A percentile compares a stretch with the other conserved stretches of the same genome.
Evolutionary conservation across 371 early-diverging fungal species (phyloP).

Genomic region (Synchytrium microbalum): DNA sequence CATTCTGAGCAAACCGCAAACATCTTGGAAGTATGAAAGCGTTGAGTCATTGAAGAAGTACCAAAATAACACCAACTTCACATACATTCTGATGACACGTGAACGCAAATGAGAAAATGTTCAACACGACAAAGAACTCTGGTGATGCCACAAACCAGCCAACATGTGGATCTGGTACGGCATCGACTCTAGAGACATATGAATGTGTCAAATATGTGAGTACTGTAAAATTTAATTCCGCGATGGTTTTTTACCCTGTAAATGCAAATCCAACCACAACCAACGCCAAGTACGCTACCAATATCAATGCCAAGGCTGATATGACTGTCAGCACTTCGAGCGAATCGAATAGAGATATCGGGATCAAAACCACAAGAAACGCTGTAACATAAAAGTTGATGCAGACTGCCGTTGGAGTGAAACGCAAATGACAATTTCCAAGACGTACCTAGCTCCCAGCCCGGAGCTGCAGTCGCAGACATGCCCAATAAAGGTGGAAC

Average conservation of each 20-base stretch:
- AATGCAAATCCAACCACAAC: not conserved
- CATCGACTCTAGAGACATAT: no score
- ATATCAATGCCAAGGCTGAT: not conserved
- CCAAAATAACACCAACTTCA: no score
- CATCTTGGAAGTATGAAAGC: not conserved
- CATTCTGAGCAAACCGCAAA: not conserved
- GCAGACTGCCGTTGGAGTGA: no score
- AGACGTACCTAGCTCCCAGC: not conserved
- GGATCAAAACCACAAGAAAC: not conserved
- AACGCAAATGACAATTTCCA: no score
- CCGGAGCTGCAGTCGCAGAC: not conserved
- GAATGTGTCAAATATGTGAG: no score
- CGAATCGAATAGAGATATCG: not conserved
- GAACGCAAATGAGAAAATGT: not conserved
- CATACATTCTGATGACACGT: constrained; percentile 1
- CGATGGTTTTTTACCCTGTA: not conserved
- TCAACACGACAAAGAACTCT: not conserved
- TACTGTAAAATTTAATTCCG: no score
- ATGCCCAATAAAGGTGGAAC: not conserved
- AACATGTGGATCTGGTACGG: not conserved
- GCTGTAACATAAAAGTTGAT: no score
- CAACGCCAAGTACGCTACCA: not conserved
- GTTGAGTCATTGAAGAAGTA: not conserved
- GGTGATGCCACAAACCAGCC: not conserved
- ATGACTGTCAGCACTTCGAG: not conserved